Evolutionary conservation across 345 rosid genomes (phyloP), one percentile per base, ranked within the genome.

Genomic region (Gossypium sturtianum): DNA sequence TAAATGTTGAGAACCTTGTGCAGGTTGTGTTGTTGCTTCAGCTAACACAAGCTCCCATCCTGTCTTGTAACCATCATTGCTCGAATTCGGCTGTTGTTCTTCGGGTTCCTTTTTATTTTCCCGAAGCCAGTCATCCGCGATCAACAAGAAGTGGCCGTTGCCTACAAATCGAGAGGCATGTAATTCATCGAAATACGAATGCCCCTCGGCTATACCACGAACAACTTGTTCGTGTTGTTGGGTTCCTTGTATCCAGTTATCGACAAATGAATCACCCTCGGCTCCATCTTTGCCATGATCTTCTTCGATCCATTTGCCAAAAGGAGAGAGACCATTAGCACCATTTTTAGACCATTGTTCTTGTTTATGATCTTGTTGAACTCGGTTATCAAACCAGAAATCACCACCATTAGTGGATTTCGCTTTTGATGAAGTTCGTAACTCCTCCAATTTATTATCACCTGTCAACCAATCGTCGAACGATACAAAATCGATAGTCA

Each of bases 11-110:
- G 64, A 56, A 45, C 69, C 78, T 10, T 83, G 77, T 13, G 58
- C 72, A 0, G 83, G 74, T 38, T 75, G 79, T 44, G 34, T 62
- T 22, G 85, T 78, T 7, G 79, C 73, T 80, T 78, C 89, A 49
- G 73, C 84, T 47, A 89, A 43, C 68, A 71, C 91, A 68, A 82
- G 82, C 80, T 87, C 91, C 97, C 97, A 88, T 65, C 79, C 52
- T 43, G 52, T 76, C 67, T 66, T 71, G 51, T 71, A 83, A 53
- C 74, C 76, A 38, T 45, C 63, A 41, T 11, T 70, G 48, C 23
- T 63, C 48, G 13, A 63, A 63, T 38, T 3, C 6, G 10, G 56
- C 41, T 41, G 66, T 16, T 34, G 44, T 62, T 16, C 16, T 51
- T 51, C 56, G 19, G 10, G 48, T 2, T 63, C 19, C 4, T 63